Percentiles rank a stretch among this genome's conserved stretches.
Evolutionary conservation across 2,329 filamentous ascomycete species (phyloP).

Genomic region (Blastomyces parvus): DNA sequence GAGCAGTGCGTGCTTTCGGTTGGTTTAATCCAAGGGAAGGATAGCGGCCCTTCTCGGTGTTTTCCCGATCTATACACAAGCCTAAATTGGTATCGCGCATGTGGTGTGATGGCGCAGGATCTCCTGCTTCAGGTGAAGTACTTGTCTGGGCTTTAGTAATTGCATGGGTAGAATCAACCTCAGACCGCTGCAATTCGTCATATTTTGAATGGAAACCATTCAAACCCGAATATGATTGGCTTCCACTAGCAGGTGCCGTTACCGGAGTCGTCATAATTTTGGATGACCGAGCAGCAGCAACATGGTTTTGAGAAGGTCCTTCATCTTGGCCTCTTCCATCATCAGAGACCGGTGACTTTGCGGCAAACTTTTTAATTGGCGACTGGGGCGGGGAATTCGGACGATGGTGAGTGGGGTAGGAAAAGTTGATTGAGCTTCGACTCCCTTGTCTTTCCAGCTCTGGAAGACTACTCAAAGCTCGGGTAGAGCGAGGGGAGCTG

Average conservation of each 20-base stretch:
- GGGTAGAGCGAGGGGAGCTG: conserved; percentile 17
- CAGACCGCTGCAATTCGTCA: neutral
- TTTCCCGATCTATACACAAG: neutral
- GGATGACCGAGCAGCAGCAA: neutral
- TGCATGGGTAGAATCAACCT: neutral
- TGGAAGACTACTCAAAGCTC: conserved; percentile 22
- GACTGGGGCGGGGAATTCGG: conserved; percentile 33
- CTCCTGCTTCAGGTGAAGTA: neutral
- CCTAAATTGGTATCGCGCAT: neutral
- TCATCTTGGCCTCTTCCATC: neutral
- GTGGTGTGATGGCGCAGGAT: neutral
- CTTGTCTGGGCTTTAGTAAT: neutral
- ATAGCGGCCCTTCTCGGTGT: neutral
- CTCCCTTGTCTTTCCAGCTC: conserved; percentile 34
- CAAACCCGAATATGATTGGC: neutral
- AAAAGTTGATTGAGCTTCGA: conserved; percentile 41
- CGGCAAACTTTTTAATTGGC: conserved; percentile 11
- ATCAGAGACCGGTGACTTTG: neutral
- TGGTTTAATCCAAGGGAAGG: neutral
- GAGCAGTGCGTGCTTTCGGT: conserved; percentile 14
- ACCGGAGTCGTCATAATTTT: neutral
- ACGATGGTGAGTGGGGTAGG: conserved; percentile 35
- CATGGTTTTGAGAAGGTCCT: neutral
- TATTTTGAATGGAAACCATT: neutral
- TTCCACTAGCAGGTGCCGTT: neutral